Conservation (phyloP, 2,329 filamentous ascomycete species). For the Penicillium nordicum region DNA sequence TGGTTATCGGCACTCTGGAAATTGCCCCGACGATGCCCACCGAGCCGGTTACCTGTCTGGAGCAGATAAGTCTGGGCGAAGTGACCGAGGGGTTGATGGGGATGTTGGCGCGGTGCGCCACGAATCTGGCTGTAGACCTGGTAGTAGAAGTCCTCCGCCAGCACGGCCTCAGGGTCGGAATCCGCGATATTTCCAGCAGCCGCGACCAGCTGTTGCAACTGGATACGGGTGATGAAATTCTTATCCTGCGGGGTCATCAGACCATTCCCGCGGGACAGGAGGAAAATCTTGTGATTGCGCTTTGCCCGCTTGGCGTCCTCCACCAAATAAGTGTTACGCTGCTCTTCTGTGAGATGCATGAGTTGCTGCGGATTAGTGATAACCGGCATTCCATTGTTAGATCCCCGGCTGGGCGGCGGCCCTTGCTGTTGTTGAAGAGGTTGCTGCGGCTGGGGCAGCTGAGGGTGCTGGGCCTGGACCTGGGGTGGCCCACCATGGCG, state of each 20-base stretch:
- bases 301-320: slow-evolving; percentile 95
- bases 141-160: slow-evolving; percentile 96
- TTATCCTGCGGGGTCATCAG: slow-evolving; percentile 99
- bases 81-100: slow-evolving; percentile 87
- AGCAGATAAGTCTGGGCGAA: slow-evolving; percentile 98
- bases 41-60: slow-evolving; percentile 83
- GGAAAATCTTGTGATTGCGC: slow-evolving; percentile 95
- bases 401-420: slow-evolving; percentile 34
- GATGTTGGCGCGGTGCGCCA: slow-evolving; percentile 82
- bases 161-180: slow-evolving; percentile 70
- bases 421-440: slow-evolving; percentile 36
- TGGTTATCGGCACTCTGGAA: slow-evolving; percentile 89
- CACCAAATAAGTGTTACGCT: slow-evolving; percentile 76
- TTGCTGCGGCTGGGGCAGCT: slow-evolving; percentile 29
- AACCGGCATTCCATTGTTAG: slow-evolving; percentile 47
- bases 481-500: slow-evolving; percentile 38
- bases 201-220: slow-evolving; percentile 90
- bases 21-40: slow-evolving; percentile 65
- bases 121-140: slow-evolving; percentile 95
- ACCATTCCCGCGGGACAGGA: slow-evolving; percentile 89
- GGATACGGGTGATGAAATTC: slow-evolving; percentile 97
- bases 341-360: slow-evolving; percentile 74
- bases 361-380: slow-evolving; percentile 70
- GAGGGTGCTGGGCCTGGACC: slow-evolving; percentile 36
- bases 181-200: slow-evolving; percentile 86